Evolutionary conservation across 1,284 basidiomycete genomes (phyloP).

Genomic region (Megacollybia platyphylla): DNA sequence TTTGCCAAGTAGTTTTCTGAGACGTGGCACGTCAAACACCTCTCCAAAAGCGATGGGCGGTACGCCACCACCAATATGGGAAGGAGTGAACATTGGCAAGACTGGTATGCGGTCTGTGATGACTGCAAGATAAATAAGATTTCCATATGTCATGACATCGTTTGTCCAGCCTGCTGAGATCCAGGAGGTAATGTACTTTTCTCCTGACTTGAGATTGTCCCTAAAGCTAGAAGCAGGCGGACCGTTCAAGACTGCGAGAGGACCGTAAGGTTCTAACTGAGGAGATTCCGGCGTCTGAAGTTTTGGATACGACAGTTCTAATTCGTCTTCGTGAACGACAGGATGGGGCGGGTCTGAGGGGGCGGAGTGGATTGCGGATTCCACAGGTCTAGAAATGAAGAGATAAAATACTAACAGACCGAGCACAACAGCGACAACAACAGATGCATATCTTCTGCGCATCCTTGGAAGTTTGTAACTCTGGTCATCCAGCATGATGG

Average conservation of each 20-base stretch:
- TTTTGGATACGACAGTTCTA: not conserved
- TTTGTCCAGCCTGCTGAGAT: slow-evolving; percentile 63
- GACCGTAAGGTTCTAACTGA: not conserved
- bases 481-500: not conserved
- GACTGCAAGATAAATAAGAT: slow-evolving; percentile 52
- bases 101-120: slow-evolving; percentile 56
- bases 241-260: not conserved
- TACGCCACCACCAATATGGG: slow-evolving; percentile 42
- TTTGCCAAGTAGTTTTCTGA: slow-evolving; percentile 24
- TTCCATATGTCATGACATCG: slow-evolving; percentile 59
- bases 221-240: not conserved
- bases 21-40: slow-evolving; percentile 36
- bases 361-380: not conserved
- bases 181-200: slow-evolving; percentile 58
- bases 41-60: slow-evolving; percentile 34
- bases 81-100: slow-evolving; percentile 50
- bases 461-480: not conserved
- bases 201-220: slow-evolving; percentile 44
- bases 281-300: not conserved
- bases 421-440: not conserved
- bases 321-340: not conserved
- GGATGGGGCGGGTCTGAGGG: not conserved
- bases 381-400: not conserved
- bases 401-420: not conserved
- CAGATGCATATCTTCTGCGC: not conserved